Base-by-base conservation (phyloP, 768 basidiomycete genomes). In the Lentinus brumalis region DNA sequence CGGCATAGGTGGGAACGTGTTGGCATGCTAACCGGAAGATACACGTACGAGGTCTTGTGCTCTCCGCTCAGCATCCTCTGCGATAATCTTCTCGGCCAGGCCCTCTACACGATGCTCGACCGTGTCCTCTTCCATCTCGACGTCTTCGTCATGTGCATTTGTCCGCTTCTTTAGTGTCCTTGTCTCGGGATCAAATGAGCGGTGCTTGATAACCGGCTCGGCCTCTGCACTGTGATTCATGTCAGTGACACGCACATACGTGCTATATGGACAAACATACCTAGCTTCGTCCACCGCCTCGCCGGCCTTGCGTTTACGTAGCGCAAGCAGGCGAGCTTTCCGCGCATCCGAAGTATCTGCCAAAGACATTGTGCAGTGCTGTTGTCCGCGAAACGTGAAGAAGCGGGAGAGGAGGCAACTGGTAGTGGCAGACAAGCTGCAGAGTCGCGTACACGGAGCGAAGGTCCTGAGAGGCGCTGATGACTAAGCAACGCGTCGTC, bases 161-260 rank as follows among this genome's bases (percentile, higher is more conserved):
- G 78, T 78, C 69, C 81, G 87, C 73, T 89, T 93, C 72, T 84
- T 84, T 66, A 91, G 74, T 53, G 88, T 91, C 60, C 90, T 86
- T 31, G 93, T 91, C 66, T 87, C 86, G 2, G 94, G 94, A 75
- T 98, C 96, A 73, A 91, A 98, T 69, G 96, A 96, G 39, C 96
- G 86, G 64, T 77, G 84, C 66, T 85, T 84, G 35, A 93, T 76
- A 53, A 87, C 69, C 12, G 85, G 77, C 64, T 81, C 81, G 46
- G 58, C 53, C 11, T 49, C 45, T 47, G 58, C 71, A 42, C 68
- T 69, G 52, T 15, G 8, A 4, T 4, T 7, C 38, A 31, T n/a
- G n/a, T 53, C 26, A 30, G 11, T 5, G 12, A 16, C 11, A 41
- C 16, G 18, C 30, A 21, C 18, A 26, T 21, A 16, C 38, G 29